Evolutionary conservation across 371 early-diverging fungal genomes (phyloP).

Genomic region (Rhizopus stolonifer): DNA sequence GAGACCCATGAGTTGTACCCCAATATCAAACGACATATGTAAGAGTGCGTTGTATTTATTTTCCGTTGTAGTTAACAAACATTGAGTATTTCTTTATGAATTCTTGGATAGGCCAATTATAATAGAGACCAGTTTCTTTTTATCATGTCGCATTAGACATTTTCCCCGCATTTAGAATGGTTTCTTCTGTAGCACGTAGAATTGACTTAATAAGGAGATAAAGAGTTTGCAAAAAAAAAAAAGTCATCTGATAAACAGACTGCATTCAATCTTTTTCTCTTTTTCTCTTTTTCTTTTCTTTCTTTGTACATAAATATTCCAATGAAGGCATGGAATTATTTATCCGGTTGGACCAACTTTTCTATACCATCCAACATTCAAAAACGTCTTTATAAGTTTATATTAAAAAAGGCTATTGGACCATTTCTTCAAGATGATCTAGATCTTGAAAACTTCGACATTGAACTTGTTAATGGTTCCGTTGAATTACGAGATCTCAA

Average conservation of each 20-base stretch:
- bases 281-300: slow-evolving; percentile 1
- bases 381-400: slow-evolving; percentile 82
- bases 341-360: slow-evolving; percentile 45
- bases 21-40: too few relatives aligned
- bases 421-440: slow-evolving; percentile 80
- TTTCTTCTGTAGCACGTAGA: too few relatives aligned
- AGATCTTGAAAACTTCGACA: slow-evolving; percentile 82
- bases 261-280: slow-evolving; percentile 1
- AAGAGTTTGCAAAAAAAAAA: background rate
- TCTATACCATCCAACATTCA: slow-evolving; percentile 74
- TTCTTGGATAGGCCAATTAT: too few relatives aligned
- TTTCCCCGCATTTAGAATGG: too few relatives aligned
- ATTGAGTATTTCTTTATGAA: too few relatives aligned
- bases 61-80: too few relatives aligned
- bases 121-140: too few relatives aligned
- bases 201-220: slow-evolving; percentile 1
- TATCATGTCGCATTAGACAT: too few relatives aligned
- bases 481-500: slow-evolving; percentile 77
- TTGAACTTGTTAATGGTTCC: slow-evolving; percentile 81
- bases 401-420: slow-evolving; percentile 81
- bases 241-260: background rate
- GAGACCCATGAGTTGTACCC: too few relatives aligned
- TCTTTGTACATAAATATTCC: background rate
- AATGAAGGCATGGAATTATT: slow-evolving; percentile 50
- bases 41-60: too few relatives aligned